phyloP scores from a whole-genome alignment of 2,329 filamentous ascomycete genomes.

The Phyllosticta paracitricarpa region DNA sequence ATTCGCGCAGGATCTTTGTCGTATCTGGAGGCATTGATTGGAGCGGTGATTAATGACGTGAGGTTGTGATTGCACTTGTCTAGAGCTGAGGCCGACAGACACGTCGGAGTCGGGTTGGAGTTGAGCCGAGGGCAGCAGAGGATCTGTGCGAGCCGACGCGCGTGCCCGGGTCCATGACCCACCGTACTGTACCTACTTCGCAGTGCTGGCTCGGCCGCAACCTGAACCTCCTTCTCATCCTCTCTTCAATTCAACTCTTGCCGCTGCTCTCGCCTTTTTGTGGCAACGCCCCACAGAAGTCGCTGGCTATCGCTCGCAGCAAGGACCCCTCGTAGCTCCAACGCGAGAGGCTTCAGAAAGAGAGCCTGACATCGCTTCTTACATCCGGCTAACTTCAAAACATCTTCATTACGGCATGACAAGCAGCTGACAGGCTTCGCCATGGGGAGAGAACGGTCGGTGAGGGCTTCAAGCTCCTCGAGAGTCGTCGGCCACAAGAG shows the following conservation, averaged over 20 bases:
- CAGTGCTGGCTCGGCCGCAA: not conserved
- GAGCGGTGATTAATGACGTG: not conserved
- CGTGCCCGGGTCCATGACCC: not conserved
- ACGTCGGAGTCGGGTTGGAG: not conserved
- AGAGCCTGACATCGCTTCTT: not conserved
- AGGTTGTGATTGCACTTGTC: not conserved
- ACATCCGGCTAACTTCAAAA: not conserved
- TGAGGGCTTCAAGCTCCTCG: not conserved
- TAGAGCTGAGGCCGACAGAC: not conserved
- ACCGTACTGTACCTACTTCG: not conserved
- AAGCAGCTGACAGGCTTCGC: not conserved
- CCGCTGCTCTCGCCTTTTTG: not conserved
- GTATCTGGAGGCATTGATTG: conserved; percentile 1
- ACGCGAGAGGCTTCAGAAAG: not conserved
- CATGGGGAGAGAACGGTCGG: not conserved
- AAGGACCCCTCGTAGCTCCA: not conserved
- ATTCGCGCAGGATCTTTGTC: conserved; percentile 46
- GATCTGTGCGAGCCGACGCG: not conserved
- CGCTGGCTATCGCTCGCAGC: not conserved
- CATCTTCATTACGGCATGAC: not conserved
- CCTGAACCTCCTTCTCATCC: not conserved
- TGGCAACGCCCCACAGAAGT: not conserved
- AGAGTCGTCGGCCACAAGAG: conserved; percentile 12
- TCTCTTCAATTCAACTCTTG: not conserved
- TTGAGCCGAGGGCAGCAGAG: not conserved